Base-by-base conservation (phyloP, 495 filamentous ascomycete species). In the Aspergillus diversus region DNA sequence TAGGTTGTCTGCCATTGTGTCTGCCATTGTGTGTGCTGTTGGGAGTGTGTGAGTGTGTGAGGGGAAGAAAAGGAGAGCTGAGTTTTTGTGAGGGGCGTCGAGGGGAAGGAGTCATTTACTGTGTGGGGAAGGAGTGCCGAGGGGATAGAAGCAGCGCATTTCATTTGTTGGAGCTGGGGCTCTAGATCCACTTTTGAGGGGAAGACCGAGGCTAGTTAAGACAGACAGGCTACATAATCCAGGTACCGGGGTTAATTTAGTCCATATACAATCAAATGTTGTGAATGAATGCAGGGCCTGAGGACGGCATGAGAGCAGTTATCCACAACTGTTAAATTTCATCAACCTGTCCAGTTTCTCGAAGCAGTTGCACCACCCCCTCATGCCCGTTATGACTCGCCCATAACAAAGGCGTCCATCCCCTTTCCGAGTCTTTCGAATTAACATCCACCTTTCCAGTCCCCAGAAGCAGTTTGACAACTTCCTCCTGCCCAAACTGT, bases 1-100 rank as follows among this genome's bases (percentile, higher is more conserved):
- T 43, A 70, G 39, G n/a, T n/a, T 64, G 9, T 63, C 39, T 8
- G 69, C 33, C 74, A 77, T 77, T 21, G 63, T 67, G 59, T 17
- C 51, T 31, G 21, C 21, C 21, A 27, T 27, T 13, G 0, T 39
- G 13, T 7, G 37, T 39, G n/a, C 3, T 39, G 37, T 4, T 39
- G 13, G 37, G 7, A 13, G 37, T 39, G 37, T 1, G 13, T 39
- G 7, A 13, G 13, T 39, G 13, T 39, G 7, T 13, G 37, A 39
- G 37, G 13, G 13, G 37, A 13, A 13, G 8, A 39, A 39, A 13
- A 39, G 13, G 37, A 39, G 37, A 39, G 37, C 37, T 39, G 21
- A 27, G 21, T 27, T 27, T 27, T 2, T 27, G 21, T 27, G 21
- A 27, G 21, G 21, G 21, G 21, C 1, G 21, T n/a, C n/a, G 21